phyloP scores from a whole-genome alignment of 805 yeast genomes.

The Barnettozyma californica region DNA sequence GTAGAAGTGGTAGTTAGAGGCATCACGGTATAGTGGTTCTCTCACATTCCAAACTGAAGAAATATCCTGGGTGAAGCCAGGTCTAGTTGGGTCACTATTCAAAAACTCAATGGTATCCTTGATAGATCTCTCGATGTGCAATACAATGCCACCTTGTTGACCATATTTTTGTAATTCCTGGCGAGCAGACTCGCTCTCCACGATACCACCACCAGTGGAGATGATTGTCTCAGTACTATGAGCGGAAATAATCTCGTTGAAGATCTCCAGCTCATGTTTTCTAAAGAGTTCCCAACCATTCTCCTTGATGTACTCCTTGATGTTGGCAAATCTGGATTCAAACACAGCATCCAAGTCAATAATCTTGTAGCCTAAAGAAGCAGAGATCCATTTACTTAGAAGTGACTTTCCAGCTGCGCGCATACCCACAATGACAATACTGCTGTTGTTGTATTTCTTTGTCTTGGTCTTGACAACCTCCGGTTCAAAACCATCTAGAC shows the following conservation, averaged over 20 bases:
- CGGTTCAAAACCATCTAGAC: slow-evolving; percentile 69
- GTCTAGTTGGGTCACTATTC: slow-evolving; percentile 75
- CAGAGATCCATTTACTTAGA: slow-evolving; percentile 73
- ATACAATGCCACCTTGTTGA: slow-evolving; percentile 57
- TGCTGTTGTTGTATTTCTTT: slow-evolving; percentile 35
- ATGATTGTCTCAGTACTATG: slow-evolving; percentile 50
- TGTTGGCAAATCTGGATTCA: slow-evolving; percentile 47
- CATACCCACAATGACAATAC: slow-evolving; percentile 87
- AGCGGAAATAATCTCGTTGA: slow-evolving; percentile 41
- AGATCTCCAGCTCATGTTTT: slow-evolving; percentile 51
- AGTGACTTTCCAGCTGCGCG: slow-evolving; percentile 96
- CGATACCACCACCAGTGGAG: slow-evolving; percentile 96
- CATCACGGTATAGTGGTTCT: slow-evolving; percentile 70
- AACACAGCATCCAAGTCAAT: slow-evolving; percentile 74
- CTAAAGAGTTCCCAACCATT: slow-evolving; percentile 91
- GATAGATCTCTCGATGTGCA: slow-evolving; percentile 86
- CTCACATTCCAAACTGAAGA: slow-evolving; percentile 80
- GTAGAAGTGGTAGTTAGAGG: slow-evolving; percentile 73
- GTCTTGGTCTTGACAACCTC: slow-evolving; percentile 16
- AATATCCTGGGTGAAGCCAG: slow-evolving; percentile 79
- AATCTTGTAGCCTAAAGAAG: slow-evolving; percentile 56
- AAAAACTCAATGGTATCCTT: slow-evolving; percentile 74
- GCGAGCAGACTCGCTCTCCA: slow-evolving; percentile 71
- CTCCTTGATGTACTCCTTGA: slow-evolving; percentile 54
- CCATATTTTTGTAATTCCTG: slow-evolving; percentile 50